phyloP scores from a whole-genome alignment of 805 yeast species.

The Wickerhamia fluorescens region DNA sequence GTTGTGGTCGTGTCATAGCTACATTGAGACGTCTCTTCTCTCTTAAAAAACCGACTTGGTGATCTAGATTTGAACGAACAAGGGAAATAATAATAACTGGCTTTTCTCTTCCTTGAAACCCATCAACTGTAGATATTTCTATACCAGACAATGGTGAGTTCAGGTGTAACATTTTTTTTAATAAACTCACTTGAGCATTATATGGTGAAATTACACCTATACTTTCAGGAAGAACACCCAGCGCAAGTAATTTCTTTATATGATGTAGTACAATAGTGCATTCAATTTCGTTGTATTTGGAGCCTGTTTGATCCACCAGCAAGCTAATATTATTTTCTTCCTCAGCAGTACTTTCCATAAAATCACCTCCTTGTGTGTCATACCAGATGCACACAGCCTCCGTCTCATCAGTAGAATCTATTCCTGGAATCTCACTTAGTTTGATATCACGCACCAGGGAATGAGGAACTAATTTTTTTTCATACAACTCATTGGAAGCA shows the following conservation, averaged over 20 bases:
- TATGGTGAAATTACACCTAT: conserved; percentile 92
- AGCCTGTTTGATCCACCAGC: conserved; percentile 24
- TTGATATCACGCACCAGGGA: conserved; percentile 45
- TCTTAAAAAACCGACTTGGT: conserved; percentile 73
- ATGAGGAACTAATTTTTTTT: conserved; percentile 55
- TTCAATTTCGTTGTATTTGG: conserved; percentile 77
- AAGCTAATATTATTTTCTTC: conserved; percentile 19
- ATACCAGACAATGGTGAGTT: conserved; percentile 26
- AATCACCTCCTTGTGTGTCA: conserved; percentile 90
- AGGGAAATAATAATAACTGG: conserved; percentile 74
- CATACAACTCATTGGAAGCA: conserved; percentile 63
- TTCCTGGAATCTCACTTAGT: conserved; percentile 45
- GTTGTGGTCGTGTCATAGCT: conserved; percentile 84
- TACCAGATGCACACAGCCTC: conserved; percentile 62
- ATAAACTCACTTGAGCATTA: conserved; percentile 69
- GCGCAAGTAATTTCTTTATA: conserved; percentile 39
- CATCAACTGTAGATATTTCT: conserved; percentile 89
- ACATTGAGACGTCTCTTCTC: conserved; percentile 83
- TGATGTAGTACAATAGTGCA: conserved; percentile 54
- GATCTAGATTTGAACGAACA: conserved; percentile 69
- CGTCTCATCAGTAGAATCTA: conserved; percentile 48
- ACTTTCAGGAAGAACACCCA: conserved; percentile 46
- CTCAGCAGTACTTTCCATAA: conserved; percentile 47
- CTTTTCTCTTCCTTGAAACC: conserved; percentile 95
- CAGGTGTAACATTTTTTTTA: conserved; percentile 33